phyloP scores from a whole-genome alignment of 352 stramenopile species.

The Globisporangium nagaii region DNA sequence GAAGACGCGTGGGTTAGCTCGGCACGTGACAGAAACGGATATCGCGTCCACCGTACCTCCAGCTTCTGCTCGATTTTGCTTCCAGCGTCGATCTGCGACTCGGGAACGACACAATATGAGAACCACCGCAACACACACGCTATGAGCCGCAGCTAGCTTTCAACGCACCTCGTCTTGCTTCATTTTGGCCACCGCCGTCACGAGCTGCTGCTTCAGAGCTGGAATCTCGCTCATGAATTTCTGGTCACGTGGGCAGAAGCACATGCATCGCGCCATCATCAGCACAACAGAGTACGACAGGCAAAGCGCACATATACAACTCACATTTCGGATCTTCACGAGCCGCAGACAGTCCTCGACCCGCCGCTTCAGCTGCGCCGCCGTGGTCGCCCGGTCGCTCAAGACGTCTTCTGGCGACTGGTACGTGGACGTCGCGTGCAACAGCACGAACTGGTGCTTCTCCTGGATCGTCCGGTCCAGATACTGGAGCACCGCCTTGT shows the following conservation, averaged over 20 bases:
- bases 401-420: constrained; percentile 46
- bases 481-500: constrained; percentile 59
- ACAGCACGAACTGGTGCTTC: constrained; percentile 52
- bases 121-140: not conserved
- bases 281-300: not conserved
- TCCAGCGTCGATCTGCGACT: constrained; percentile 38
- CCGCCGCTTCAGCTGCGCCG: constrained; percentile 41
- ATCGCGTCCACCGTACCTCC: constrained; percentile 31
- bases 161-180: constrained; percentile 53
- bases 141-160: too few relatives aligned
- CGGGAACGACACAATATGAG: not conserved
- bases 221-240: constrained; percentile 59
- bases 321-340: constrained; percentile 73
- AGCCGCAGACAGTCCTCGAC: constrained; percentile 64
- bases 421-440: constrained; percentile 44
- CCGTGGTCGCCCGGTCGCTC: constrained; percentile 37
- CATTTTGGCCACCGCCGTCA: constrained; percentile 44
- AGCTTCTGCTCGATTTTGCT: constrained; percentile 69
- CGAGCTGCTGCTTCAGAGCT: constrained; percentile 47
- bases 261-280: not conserved
- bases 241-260: constrained; percentile 20
- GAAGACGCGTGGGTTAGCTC: not conserved
- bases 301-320: too few relatives aligned
- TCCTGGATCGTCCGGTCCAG: constrained; percentile 53
- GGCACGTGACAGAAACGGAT: not conserved